Conservation (phyloP, 2,329 filamentous ascomycete species). For the Fusarium citri region DNA sequence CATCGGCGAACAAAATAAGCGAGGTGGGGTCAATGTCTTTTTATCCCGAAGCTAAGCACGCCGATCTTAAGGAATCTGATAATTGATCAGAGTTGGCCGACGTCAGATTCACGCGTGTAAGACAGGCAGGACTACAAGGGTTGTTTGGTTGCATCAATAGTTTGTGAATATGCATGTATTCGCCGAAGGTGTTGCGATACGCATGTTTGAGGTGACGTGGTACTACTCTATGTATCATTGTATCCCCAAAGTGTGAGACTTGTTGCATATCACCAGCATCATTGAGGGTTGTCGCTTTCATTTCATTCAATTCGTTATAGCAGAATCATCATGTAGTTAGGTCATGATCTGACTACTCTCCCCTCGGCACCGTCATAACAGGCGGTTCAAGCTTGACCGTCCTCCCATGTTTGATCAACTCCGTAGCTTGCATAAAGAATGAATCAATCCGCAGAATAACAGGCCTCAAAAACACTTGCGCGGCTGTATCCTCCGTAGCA, state of each 20-base stretch:
- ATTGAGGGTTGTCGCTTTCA: neutral
- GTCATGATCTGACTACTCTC: neutral
- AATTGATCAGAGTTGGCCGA: neutral
- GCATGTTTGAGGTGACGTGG: neutral
- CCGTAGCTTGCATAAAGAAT: constrained; percentile 54
- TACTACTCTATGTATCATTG: too few relatives aligned
- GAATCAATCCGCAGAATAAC: constrained; percentile 54
- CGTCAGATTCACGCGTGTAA: neutral
- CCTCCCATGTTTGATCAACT: constrained; percentile 41
- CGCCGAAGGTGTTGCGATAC: neutral
- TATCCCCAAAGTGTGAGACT: neutral
- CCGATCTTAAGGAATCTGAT: constrained; percentile 8
- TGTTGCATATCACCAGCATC: neutral
- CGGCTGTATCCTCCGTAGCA: constrained; percentile 47
- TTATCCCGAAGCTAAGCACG: constrained; percentile 11
- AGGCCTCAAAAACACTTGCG: constrained; percentile 51
- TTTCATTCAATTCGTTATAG: constrained; percentile 20
- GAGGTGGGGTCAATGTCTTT: neutral
- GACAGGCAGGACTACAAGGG: neutral
- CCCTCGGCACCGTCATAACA: constrained; percentile 10
- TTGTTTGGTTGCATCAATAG: neutral
- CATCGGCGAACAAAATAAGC: constrained; percentile 16
- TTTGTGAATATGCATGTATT: neutral
- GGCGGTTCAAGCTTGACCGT: constrained; percentile 32
- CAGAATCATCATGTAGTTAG: neutral